phyloP scores from a whole-genome alignment of 1,139 yeast genomes.

The Candida sojae region DNA sequence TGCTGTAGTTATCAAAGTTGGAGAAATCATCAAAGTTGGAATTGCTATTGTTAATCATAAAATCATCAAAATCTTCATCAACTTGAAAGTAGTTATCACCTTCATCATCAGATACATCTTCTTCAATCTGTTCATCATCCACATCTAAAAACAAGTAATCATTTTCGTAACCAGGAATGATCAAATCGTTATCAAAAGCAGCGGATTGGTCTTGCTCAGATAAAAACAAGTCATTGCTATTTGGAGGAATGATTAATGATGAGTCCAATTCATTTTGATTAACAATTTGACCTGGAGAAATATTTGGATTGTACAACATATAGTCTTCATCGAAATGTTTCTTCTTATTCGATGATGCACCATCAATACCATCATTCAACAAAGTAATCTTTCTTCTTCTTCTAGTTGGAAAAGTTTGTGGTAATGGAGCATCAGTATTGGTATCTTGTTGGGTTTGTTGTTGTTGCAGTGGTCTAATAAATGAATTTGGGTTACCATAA shows the following conservation, averaged over 20 bases:
- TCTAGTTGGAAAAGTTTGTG: conserved; percentile 22
- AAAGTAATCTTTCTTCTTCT: conserved; percentile 38
- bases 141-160: conserved; percentile 37
- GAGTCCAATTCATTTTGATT: conserved; percentile 25
- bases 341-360: conserved; percentile 17
- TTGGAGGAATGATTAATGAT: conserved; percentile 31
- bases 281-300: conserved; percentile 45
- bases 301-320: conserved; percentile 43
- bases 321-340: conserved; percentile 36
- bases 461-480: conserved; percentile 21
- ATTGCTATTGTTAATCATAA: conserved; percentile 23
- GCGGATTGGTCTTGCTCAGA: conserved; percentile 1
- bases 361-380: conserved; percentile 19
- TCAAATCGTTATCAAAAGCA: conserved; percentile 8
- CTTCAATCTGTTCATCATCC: conserved; percentile 34
- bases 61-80: conserved; percentile 39
- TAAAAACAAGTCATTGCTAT: conserved; percentile 7
- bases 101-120: conserved; percentile 39
- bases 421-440: conserved; percentile 12
- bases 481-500: conserved; percentile 41
- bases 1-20: conserved; percentile 10
- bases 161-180: conserved; percentile 37
- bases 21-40: conserved; percentile 7
- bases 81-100: conserved; percentile 42
- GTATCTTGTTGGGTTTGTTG: conserved; percentile 15